phyloP scores from a whole-genome alignment of 805 yeast species.

The Ogataea neopini region DNA sequence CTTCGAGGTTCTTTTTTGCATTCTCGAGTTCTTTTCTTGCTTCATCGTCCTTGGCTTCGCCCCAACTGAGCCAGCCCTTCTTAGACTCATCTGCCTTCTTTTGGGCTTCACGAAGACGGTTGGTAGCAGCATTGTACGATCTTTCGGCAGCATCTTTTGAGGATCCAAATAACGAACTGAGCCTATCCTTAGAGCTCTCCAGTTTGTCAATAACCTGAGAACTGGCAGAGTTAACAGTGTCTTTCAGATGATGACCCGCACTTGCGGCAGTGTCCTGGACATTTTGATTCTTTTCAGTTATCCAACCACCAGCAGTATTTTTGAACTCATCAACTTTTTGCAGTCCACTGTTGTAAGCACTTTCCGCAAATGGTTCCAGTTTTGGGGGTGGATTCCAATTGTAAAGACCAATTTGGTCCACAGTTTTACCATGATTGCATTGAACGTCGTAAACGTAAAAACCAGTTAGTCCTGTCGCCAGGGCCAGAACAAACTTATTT shows the following conservation, averaged over 20 bases:
- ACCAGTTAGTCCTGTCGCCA: slow-evolving; percentile 32
- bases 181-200: slow-evolving; percentile 17
- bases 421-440: slow-evolving; percentile 26
- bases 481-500: slow-evolving; percentile 22
- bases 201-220: slow-evolving; percentile 17
- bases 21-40: slow-evolving; percentile 36
- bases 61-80: slow-evolving; percentile 41
- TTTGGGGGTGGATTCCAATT: slow-evolving; percentile 30
- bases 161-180: slow-evolving; percentile 20
- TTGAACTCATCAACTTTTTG: slow-evolving; percentile 25
- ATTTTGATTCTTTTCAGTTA: slow-evolving; percentile 21
- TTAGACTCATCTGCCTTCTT: slow-evolving; percentile 35
- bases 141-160: slow-evolving; percentile 27
- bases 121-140: slow-evolving; percentile 29
- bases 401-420: slow-evolving; percentile 29
- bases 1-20: slow-evolving; percentile 36
- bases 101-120: slow-evolving; percentile 34
- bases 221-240: slow-evolving; percentile 17
- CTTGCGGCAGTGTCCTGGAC: slow-evolving; percentile 15
- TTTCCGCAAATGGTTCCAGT: slow-evolving; percentile 18
- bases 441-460: slow-evolving; percentile 32
- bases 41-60: slow-evolving; percentile 38
- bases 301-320: slow-evolving; percentile 24
- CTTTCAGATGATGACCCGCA: slow-evolving; percentile 13
- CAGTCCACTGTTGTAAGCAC: slow-evolving; percentile 17